Evolutionary conservation across 2,329 filamentous ascomycete species (phyloP).

Genomic region (Calonectria ilicicola): DNA sequence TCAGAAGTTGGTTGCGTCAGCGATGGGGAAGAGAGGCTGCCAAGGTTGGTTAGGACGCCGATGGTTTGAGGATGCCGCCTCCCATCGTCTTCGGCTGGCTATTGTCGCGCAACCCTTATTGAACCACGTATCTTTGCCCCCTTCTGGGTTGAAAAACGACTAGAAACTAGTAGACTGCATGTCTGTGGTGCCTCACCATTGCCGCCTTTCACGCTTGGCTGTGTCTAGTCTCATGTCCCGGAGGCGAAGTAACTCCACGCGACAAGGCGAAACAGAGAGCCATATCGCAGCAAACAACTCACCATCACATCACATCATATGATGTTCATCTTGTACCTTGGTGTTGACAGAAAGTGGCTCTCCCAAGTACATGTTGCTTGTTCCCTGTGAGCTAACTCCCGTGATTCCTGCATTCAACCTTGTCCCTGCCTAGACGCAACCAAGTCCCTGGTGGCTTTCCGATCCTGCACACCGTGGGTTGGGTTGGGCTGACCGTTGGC

Average conservation of each 20-base stretch:
- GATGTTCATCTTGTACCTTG: neutral
- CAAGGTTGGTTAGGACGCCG: neutral
- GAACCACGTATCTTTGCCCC: conserved; percentile 6
- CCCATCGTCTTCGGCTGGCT: neutral
- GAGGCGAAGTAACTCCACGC: neutral
- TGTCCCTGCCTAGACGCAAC: conserved; percentile 9
- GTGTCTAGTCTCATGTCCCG: neutral
- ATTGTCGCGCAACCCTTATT: neutral
- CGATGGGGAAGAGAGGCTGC: neutral
- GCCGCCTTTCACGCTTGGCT: neutral
- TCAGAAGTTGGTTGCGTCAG: conserved; percentile 9
- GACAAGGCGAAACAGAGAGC: neutral
- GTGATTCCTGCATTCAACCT: conserved; percentile 2
- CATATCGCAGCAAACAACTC: conserved; percentile 6
- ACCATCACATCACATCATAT: neutral
- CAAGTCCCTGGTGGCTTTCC: neutral
- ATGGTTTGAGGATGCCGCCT: neutral
- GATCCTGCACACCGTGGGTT: neutral
- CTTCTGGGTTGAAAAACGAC: neutral
- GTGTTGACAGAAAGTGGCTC: neutral
- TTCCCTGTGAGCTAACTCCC: neutral
- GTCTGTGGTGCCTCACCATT: neutral
- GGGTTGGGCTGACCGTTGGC: neutral
- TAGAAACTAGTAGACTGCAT: conserved; percentile 1
- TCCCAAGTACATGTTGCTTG: neutral